Evolutionary conservation across 305 asterid genomes (phyloP), one percentile per base, ranked within the genome.

Genomic region (Solanum aculeatissimum): DNA sequence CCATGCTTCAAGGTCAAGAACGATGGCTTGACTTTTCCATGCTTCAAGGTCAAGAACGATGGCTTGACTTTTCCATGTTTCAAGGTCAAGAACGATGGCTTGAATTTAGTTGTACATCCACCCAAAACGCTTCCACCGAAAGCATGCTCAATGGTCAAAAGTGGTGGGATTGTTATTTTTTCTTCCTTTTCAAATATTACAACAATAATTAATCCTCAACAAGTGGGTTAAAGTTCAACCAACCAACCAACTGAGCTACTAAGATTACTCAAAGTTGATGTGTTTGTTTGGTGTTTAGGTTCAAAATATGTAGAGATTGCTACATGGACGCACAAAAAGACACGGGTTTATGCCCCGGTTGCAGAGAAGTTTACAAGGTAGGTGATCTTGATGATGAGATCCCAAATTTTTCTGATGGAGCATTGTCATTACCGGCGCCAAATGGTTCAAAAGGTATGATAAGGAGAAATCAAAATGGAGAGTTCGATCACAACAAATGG

Each of bases 381-480:
- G 94, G 92, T 1, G 96, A 94, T 6, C 88, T 85, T 53, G 95
- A 94, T 0, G 98, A 93, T 0, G 98, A 94, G 1, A 82, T 77
- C 15, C 92, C 93, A 5, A 90, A 91, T 83, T 91, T 84, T 81
- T 88, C 93, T 0, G 32, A 49, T 8, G 95, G 94, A 79, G 92
- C 95, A 8, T 79, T 94, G 43, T 92, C 97, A 4, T 87, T 94
- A n/a, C 94, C 93, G 1, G 97, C 90, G 27, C 97, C 93, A 5
- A 90, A 87, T 6, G 90, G 91, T 66, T 54, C 86, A n/a, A 92
- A 91, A 84, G 88, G 86, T 27, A 88, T 90, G 92, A 90, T 87
- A 86, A 91, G 88, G 57, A 91, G 92, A 80, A 90, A 90, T 77
- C 93, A 91, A 84, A 88, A 81, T 35, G 93, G 92, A 23, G 93